Percentiles rank a stretch among this genome's conserved stretches.
Evolutionary conservation across 1,284 basidiomycete genomes (phyloP).

Genomic region (Marasmius fiardii): DNA sequence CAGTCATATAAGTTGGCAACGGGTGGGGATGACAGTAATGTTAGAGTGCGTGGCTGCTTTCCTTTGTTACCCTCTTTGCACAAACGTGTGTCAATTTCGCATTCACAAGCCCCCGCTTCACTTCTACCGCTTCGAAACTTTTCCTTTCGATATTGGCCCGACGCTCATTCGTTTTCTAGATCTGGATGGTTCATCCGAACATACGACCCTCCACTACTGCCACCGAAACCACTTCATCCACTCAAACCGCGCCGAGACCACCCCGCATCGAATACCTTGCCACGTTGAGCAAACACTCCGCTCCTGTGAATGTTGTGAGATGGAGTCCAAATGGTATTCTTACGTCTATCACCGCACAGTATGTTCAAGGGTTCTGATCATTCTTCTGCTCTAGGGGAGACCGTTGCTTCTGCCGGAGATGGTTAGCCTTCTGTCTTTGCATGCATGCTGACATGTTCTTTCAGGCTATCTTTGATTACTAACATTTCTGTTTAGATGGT

Average conservation of each 20-base stretch:
- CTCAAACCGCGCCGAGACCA: constrained; percentile 53
- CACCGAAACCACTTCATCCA: constrained; percentile 42
- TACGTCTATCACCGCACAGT: constrained; percentile 2
- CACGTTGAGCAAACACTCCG: constrained; percentile 90
- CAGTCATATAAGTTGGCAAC: constrained; percentile 90
- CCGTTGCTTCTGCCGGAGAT: constrained; percentile 92
- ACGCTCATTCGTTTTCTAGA: constrained; percentile 37
- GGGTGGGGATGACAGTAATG: constrained; percentile 95
- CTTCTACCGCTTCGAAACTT: constrained; percentile 12
- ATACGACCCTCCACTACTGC: constrained; percentile 63
- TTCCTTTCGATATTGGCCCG: constrained; percentile 11
- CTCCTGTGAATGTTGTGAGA: constrained; percentile 94
- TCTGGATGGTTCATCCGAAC: constrained; percentile 95
- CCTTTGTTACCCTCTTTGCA: neutral
- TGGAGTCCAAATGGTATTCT: constrained; percentile 87
- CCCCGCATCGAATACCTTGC: constrained; percentile 97
- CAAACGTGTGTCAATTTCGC: neutral
- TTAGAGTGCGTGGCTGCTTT: constrained; percentile 65
- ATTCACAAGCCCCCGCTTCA: neutral
- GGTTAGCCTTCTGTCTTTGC: constrained; percentile 51
- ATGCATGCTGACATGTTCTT: constrained; percentile 7
- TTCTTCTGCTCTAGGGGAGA: constrained; percentile 55
- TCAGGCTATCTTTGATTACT: neutral
- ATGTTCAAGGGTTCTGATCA: constrained; percentile 1
- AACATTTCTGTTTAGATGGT: constrained; percentile 63